Conservation (phyloP, 2,329 filamentous ascomycete genomes). For the Aspergillus sp. region DNA sequence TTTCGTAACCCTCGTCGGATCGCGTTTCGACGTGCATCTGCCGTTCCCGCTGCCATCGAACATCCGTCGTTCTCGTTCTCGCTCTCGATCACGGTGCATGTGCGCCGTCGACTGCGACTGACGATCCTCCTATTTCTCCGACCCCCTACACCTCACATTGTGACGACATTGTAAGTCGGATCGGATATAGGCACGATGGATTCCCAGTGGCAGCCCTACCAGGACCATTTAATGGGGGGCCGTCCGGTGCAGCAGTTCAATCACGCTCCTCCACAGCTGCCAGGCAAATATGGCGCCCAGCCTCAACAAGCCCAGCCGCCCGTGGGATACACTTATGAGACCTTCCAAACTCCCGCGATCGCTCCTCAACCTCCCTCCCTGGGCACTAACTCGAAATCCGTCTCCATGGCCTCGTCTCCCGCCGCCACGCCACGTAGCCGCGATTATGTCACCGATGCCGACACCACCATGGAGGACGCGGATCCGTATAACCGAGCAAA, state of each 20-base stretch:
- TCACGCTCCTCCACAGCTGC: constrained; percentile 48
- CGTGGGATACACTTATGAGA: constrained; percentile 65
- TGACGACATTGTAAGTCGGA: constrained; percentile 11
- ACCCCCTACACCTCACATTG: constrained; percentile 5
- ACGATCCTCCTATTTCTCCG: constrained; percentile 16
- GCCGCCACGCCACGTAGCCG: constrained; percentile 60
- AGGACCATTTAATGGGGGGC: constrained; percentile 56
- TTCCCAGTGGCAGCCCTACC: constrained; percentile 66
- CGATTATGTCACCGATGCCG: constrained; percentile 66
- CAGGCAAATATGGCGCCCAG: constrained; percentile 50
- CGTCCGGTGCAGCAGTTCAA: constrained; percentile 63
- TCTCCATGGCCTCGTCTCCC: constrained; percentile 59
- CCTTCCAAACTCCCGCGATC: constrained; percentile 54
- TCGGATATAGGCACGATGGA: constrained; percentile 47
- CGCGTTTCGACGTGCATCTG: constrained; percentile 28
- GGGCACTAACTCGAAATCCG: constrained; percentile 45
- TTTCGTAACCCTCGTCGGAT: constrained; percentile 19
- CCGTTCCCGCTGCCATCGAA: constrained; percentile 25
- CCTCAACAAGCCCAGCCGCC: constrained; percentile 51
- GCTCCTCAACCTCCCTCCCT: constrained; percentile 33
- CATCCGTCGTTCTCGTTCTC: background rate
- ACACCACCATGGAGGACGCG: constrained; percentile 83
- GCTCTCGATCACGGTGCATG: constrained; percentile 29
- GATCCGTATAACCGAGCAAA: constrained; percentile 85
- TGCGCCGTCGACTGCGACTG: constrained; percentile 26